Evolutionary conservation across 2,329 filamentous ascomycete genomes (phyloP).

Genomic region (Talaromyces atroroseus): DNA sequence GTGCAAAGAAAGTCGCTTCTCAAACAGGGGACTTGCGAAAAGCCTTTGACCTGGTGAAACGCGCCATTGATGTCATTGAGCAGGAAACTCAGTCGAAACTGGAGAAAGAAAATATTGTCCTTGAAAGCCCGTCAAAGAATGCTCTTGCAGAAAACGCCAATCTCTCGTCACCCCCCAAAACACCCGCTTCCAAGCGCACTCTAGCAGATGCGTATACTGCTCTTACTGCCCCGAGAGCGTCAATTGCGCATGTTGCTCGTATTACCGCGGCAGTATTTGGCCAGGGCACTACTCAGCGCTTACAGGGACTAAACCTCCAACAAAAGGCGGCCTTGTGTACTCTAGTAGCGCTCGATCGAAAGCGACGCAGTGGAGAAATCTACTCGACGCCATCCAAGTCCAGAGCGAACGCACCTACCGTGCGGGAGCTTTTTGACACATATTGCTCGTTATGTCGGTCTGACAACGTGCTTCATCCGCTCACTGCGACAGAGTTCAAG

Average conservation of each 20-base stretch:
- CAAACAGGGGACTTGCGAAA: constrained; percentile 93
- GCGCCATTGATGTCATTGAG: constrained; percentile 84
- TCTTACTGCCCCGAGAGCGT: constrained; percentile 79
- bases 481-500: constrained; percentile 87
- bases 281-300: constrained; percentile 77
- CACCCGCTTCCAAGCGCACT: constrained; percentile 36
- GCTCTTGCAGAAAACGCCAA: constrained; percentile 79
- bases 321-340: constrained; percentile 94
- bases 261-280: constrained; percentile 86
- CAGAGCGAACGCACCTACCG: constrained; percentile 60
- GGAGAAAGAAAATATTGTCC: constrained; percentile 54
- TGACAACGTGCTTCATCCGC: constrained; percentile 82
- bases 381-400: constrained; percentile 57
- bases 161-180: constrained; percentile 49
- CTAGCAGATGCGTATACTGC: constrained; percentile 54
- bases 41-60: constrained; percentile 87
- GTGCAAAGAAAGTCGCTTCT: constrained; percentile 87
- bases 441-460: constrained; percentile 78
- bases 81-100: constrained; percentile 71
- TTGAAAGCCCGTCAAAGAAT: constrained; percentile 62
- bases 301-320: constrained; percentile 85
- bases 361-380: constrained; percentile 45
- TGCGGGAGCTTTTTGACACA: constrained; percentile 77
- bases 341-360: constrained; percentile 78
- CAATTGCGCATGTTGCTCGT: constrained; percentile 84